Base-by-base conservation (phyloP, 306 rosid species). In the Gastrolobium bilobum region DNA sequence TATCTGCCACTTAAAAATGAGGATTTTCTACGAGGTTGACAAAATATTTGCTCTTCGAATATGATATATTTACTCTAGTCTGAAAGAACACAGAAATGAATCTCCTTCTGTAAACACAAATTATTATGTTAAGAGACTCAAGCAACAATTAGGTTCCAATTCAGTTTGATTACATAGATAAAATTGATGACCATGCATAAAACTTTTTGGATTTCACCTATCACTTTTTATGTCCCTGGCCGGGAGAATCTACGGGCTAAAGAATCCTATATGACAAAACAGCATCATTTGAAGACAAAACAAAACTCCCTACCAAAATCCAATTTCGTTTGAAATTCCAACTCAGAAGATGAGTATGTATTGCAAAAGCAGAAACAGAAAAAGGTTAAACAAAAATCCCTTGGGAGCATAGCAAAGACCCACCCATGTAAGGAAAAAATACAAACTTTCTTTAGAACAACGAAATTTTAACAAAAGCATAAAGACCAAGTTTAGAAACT, bases 31-130 rank as follows among this genome's bases (percentile, higher is more conserved):
- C 29, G 5, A 74, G 6, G 11, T 34, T 56, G 38, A 31, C 40
- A 30, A 65, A 72, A 42, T 59, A 62, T 11, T 70, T 63, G 38
- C 68, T 44, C 61, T 72, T 48, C 14, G 44, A 51, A 61, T 26
- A 75, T 34, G 68, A 60, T 15, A 57, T 9, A 44, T 68, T 72
- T n/a, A 53, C 38, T 35, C 51, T 30, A 66, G 13, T 76, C 39
- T 44, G 52, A 76, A 75, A 56, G 15, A 35, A 63, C 39, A 70
- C 29, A 48, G 37, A 50, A 38, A 77, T 8, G 15, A 48, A 51
- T 15, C 15, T 59, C 64, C 15, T 42, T 43, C 42, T 33, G 4
- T 5, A 44, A 81, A 71, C 26, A 72, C 39, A 43, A 39, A 42
- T 5, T 48, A 7, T 7, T 31, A 53, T 3, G 42, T 33, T 8